phyloP scores from a whole-genome alignment of 169 alveolate species.

The Plasmodium chabaudi region DNA sequence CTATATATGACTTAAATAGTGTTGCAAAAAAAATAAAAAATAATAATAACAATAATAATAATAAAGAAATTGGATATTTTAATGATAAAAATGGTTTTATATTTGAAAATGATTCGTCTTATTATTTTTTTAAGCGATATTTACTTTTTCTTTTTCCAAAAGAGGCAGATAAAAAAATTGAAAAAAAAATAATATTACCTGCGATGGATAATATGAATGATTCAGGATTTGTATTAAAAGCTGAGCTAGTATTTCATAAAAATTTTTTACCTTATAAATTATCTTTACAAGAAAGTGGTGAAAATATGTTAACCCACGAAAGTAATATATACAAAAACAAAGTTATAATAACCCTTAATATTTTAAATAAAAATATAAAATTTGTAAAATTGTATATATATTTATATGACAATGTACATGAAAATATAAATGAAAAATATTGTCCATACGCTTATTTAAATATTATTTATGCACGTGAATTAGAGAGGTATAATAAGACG shows the following conservation, averaged over 20 bases:
- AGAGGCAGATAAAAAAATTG: background rate
- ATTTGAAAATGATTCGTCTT: conserved; percentile 4
- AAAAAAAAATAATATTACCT: conserved; percentile 37
- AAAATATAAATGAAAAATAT: conserved; percentile 7
- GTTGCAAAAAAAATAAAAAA: conserved; percentile 5
- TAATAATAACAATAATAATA: background rate
- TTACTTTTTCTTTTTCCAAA: conserved; percentile 28
- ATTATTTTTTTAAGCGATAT: conserved; percentile 17
- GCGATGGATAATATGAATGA: background rate
- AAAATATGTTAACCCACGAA: background rate
- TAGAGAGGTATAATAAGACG: background rate
- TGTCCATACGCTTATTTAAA: conserved; percentile 48
- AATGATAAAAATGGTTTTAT: conserved; percentile 9
- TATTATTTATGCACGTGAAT: conserved; percentile 25
- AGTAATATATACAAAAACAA: conserved; percentile 48
- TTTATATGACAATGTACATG: conserved; percentile 42
- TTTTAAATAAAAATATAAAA: conserved; percentile 17
- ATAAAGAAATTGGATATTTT: background rate
- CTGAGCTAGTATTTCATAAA: conserved; percentile 23
- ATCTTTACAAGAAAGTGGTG: background rate
- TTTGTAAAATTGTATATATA: conserved; percentile 18
- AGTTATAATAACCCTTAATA: conserved; percentile 12
- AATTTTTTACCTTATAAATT: conserved; percentile 48
- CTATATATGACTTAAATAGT: background rate
- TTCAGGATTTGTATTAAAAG: conserved; percentile 19